Evolutionary conservation across 2,329 filamentous ascomycete species (phyloP).

Genomic region (Trichocomaceae sp.): DNA sequence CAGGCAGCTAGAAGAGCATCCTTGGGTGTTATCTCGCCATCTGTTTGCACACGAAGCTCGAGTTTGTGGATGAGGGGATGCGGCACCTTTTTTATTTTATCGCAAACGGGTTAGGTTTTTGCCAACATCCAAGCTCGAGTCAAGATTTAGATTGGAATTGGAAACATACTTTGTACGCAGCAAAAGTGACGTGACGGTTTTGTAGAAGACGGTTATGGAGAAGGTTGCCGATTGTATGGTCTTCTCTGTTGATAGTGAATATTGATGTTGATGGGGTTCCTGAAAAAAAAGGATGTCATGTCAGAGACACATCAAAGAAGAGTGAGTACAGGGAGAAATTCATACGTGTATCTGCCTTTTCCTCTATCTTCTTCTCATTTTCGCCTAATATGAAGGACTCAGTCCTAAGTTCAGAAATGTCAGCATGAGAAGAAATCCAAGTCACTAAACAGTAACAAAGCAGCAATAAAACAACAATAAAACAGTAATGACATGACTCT

Average conservation of each 20-base stretch:
- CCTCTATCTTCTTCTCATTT: conserved; percentile 88
- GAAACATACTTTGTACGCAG: conserved; percentile 75
- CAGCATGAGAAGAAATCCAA: too few species aligned
- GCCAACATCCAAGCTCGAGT: background rate
- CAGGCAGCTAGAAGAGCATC: conserved; percentile 77
- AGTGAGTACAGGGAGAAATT: conserved; percentile 15
- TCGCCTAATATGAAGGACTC: conserved; percentile 84
- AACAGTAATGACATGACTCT: background rate
- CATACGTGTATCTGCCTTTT: conserved; percentile 82
- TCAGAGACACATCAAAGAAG: background rate
- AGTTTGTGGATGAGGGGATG: conserved; percentile 48
- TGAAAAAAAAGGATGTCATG: conserved; percentile 31
- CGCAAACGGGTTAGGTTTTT: background rate
- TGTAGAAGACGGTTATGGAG: conserved; percentile 78
- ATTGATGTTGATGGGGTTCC: conserved; percentile 92
- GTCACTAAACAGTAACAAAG: too few species aligned
- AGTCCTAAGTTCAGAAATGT: conserved; percentile 54
- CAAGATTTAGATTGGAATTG: background rate
- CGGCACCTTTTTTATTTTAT: conserved; percentile 29
- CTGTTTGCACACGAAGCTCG: conserved; percentile 80
- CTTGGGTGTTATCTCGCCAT: conserved; percentile 80
- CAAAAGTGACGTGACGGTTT: conserved; percentile 77
- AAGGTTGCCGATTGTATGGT: conserved; percentile 90
- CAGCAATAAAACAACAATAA: too few species aligned
- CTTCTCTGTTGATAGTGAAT: conserved; percentile 93